Evolutionary conservation across 139 green algal species (phyloP), one percentile per base, ranked within the genome.

Genomic region (Trebouxia sp.): DNA sequence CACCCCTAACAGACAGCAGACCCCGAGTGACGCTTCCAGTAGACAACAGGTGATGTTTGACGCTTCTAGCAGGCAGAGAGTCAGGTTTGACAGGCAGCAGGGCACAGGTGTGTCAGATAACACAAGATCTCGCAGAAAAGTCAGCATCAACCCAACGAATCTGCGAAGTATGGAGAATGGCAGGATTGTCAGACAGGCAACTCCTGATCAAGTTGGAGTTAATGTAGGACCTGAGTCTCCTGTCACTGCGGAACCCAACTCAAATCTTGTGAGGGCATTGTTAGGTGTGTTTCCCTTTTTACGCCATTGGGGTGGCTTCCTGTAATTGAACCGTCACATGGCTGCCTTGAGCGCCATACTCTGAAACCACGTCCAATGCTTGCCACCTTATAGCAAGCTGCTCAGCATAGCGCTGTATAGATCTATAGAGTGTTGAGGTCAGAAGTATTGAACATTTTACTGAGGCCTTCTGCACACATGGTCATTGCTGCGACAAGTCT

Each of bases 171-270:
- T 17, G 20, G 32, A 30, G 5, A 35, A 43, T 42, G 32, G 37
- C 9, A 72, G 32, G 6, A 41, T 72, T 72, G 62, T 72, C 42
- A 72, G 62, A 41, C 32, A 30, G 37, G 62, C 62, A 72, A 35
- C 62, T 72, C 62, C 62, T 45, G 62, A 35, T 43, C 62, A 72
- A 43, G 62, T 72, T 35, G 62, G 62, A 14, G 62, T 72, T 8
- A 72, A 72, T 35, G 12, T 72, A 26, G n/a, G 62, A 12, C 35
- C 62, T 45, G 62, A 72, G 6, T 30, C 32, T n/a, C 12, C 11
- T 43, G 12, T 15, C 28, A 22, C 1, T 6, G 28, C 10, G 42
- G 62, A 35, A 72, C 14, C 14, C 32, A 72, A 30, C 32, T 45
- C 62, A 45, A 45, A 26, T 45, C 28, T 72, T 72, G 62, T 72